These are phyloP conservation scores for Podosphaera fusca DNA, from an alignment of 2,329 filamentous ascomycete species.

Conservation along the genomic window DNA sequence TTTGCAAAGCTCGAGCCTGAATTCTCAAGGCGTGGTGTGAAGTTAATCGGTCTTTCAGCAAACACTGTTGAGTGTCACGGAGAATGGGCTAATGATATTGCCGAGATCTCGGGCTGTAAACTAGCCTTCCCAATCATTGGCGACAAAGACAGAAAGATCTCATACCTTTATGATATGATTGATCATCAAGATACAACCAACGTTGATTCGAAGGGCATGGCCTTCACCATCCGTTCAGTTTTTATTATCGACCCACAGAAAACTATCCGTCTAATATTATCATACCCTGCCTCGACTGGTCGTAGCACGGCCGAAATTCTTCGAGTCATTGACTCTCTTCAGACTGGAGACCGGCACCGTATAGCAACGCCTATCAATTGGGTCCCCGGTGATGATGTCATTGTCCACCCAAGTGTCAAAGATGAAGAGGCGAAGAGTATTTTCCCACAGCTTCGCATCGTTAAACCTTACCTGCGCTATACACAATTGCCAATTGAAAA, in stretches of 20 bases:
- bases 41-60: constrained; percentile 77
- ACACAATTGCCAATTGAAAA: constrained; percentile 37
- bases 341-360: constrained; percentile 70
- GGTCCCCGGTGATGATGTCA: constrained; percentile 73
- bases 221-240: constrained; percentile 84
- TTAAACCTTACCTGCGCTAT: constrained; percentile 54
- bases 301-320: constrained; percentile 62
- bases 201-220: constrained; percentile 60
- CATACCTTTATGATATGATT: constrained; percentile 60
- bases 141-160: constrained; percentile 57
- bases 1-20: constrained; percentile 77
- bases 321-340: constrained; percentile 55
- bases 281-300: constrained; percentile 74
- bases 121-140: constrained; percentile 62
- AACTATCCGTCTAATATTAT: constrained; percentile 79
- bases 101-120: constrained; percentile 49
- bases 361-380: constrained; percentile 82
- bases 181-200: constrained; percentile 65
- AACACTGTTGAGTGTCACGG: constrained; percentile 69
- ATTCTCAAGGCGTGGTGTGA: constrained; percentile 67
- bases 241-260: constrained; percentile 89
- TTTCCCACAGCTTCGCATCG: constrained; percentile 52
- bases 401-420: constrained; percentile 63
- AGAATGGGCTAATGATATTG: constrained; percentile 77
- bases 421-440: constrained; percentile 72